Evolutionary conservation across 2,329 filamentous ascomycete species (phyloP), one percentile per base, ranked within the genome.

Genomic region (Sphaerulina vaccinii): DNA sequence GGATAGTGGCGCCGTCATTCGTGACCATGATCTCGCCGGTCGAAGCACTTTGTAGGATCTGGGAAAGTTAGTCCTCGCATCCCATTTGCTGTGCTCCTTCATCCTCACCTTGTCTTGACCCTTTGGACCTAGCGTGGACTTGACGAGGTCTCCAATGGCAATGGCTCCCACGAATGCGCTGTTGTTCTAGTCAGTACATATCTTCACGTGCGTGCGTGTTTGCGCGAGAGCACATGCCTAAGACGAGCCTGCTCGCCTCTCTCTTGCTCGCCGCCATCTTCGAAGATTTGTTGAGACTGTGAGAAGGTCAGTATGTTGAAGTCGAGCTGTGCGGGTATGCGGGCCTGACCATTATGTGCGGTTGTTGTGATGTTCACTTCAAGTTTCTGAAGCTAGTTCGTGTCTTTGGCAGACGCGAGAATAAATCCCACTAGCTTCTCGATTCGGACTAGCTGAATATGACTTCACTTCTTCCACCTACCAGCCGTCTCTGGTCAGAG

Each of bases 21-120:
- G 93, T 99, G 57, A 99, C 93, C 83, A 97, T 88, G 66, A 97
- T 96, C 67, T 97, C 89, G 66, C 89, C 90, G 35, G 93, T 97
- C 42, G 92, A 97, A 92, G 69, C 59, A 57, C 62, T 64, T 60
- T 65, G 60, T 52, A 67, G 63, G 57, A 64, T 63, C 59, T 60
- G 39, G 32, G 10, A 19, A 19, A 35, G 44, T 56, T 36, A 58
- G 54, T 96, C 79, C 96, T 36, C 92, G 91, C 7, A 91, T 91
- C 32, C 82, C 3, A 35, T 23, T 32, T 21, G 19, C 29, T 19
- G 8, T 16, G 18, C 96, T 96, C 7, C 18, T 15, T 21, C 9
- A 5, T 29, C 9, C 57, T 27, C 36, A 96, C 96, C 79, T 96
- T 96, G 79, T 97, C 93, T 91, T 97, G 97, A 64, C 93, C 93